These are phyloP conservation scores for Leccinum olivaceoglutinosum DNA, from an alignment of 1,284 basidiomycete genomes.

Conservation along the genomic window DNA sequence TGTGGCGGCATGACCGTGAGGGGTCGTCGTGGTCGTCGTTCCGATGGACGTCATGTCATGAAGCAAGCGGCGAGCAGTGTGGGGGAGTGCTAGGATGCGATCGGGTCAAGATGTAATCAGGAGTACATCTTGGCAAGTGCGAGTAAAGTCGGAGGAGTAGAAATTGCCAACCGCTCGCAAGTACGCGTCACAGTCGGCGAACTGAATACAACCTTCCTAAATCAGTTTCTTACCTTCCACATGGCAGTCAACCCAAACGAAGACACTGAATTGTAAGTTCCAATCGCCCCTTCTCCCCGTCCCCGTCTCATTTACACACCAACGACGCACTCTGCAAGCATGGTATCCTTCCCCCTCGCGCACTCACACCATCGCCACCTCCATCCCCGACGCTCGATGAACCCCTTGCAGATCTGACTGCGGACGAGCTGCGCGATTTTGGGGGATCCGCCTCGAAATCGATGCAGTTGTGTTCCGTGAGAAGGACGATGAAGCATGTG, in stretches of 20 bases:
- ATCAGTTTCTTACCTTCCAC: slow-evolving; percentile 10
- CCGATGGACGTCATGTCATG: slow-evolving; percentile 21
- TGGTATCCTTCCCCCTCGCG: slow-evolving; percentile 81
- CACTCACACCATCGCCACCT: slow-evolving; percentile 69
- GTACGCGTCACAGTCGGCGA: slow-evolving; percentile 20
- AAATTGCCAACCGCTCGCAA: slow-evolving; percentile 16
- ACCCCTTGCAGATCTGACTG: slow-evolving; percentile 61
- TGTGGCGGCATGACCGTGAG: slow-evolving; percentile 20
- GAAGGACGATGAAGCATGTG: slow-evolving; percentile 59
- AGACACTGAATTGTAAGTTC: slow-evolving; percentile 87
- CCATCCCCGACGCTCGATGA: slow-evolving; percentile 56
- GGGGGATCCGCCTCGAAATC: slow-evolving; percentile 38
- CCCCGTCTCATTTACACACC: slow-evolving; percentile 37
- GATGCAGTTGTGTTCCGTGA: slow-evolving; percentile 41
- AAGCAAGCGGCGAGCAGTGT: slow-evolving; percentile 16
- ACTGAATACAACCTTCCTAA: slow-evolving; percentile 31
- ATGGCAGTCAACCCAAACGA: slow-evolving; percentile 78
- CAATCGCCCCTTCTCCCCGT: background rate
- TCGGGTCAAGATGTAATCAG: slow-evolving; percentile 15
- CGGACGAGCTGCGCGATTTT: slow-evolving; percentile 59
- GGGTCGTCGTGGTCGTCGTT: slow-evolving; percentile 19
- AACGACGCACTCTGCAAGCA: slow-evolving; percentile 90
- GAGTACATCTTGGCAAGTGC: slow-evolving; percentile 19
- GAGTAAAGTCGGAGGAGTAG: background rate
- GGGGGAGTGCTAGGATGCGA: slow-evolving; percentile 12